phyloP scores from a whole-genome alignment of 2,329 filamentous ascomycete genomes.

The Ophiostoma ulmi region DNA sequence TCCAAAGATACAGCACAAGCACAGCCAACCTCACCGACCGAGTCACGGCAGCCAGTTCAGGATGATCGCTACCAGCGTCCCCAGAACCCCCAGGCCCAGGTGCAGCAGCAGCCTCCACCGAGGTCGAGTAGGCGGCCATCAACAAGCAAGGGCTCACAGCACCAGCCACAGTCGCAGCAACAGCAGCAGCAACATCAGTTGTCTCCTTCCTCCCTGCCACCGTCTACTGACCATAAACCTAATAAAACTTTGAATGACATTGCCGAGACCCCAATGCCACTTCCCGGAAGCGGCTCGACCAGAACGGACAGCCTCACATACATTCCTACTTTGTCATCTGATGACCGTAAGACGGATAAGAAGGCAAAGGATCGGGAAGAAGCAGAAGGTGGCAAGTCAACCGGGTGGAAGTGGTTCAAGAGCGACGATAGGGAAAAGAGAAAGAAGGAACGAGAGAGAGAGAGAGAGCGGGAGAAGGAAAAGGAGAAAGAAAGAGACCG shows the following conservation, averaged over 20 bases:
- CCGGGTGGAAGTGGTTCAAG: conserved; percentile 77
- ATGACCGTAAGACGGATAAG: conserved; percentile 70
- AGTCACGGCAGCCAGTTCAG: conserved; percentile 30
- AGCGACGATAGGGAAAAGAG: conserved; percentile 73
- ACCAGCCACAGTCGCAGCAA: conserved; percentile 35
- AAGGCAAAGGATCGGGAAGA: conserved; percentile 67
- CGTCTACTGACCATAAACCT: neutral
- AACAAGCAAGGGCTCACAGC: conserved; percentile 17
- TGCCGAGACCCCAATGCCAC: conserved; percentile 54
- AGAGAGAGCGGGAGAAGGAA: conserved; percentile 59
- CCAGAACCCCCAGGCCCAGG: conserved; percentile 21
- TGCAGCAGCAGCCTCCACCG: conserved; percentile 30
- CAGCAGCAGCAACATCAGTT: neutral
- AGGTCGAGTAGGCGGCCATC: conserved; percentile 34
- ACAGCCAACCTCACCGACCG: neutral
- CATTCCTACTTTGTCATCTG: conserved; percentile 64
- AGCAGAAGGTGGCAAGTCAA: conserved; percentile 64
- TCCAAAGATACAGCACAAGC: conserved; percentile 39
- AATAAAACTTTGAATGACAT: neutral
- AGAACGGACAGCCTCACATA: conserved; percentile 75
- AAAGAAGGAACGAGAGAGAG: conserved; percentile 54
- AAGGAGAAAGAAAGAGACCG: conserved; percentile 66
- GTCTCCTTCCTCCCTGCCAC: neutral
- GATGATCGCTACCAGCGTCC: conserved; percentile 26
- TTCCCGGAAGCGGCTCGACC: conserved; percentile 61